Conservation (phyloP, 2,329 filamentous ascomycete species). For the Botryotinia convoluta region DNA sequence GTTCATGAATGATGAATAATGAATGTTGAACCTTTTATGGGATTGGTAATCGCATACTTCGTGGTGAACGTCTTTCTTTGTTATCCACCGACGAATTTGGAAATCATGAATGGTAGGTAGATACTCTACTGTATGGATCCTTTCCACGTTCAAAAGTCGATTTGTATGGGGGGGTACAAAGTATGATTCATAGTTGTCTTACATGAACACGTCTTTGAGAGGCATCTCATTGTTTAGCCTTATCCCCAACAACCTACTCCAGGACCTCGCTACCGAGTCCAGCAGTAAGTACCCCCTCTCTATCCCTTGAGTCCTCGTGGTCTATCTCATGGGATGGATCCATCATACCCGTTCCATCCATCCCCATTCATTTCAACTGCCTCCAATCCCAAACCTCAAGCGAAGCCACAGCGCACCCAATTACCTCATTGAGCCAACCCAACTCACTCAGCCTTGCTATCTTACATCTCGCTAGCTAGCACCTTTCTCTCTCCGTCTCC, state of each 20-base stretch:
- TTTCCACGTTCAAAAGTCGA: background rate
- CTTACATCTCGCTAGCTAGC: background rate
- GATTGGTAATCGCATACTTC: background rate
- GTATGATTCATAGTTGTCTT: background rate
- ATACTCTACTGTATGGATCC: background rate
- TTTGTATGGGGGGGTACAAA: background rate
- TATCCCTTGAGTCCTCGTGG: conserved; percentile 7
- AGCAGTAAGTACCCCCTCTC: background rate
- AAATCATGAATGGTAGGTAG: background rate
- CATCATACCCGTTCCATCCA: background rate
- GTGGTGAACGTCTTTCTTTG: background rate
- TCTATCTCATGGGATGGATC: background rate
- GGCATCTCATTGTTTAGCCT: background rate
- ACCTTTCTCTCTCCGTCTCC: background rate
- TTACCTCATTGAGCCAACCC: background rate
- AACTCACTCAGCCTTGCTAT: background rate
- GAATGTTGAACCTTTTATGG: too few relatives aligned
- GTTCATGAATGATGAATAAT: background rate
- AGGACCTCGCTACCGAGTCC: background rate
- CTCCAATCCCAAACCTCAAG: background rate
- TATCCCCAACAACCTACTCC: background rate
- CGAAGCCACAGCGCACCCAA: conserved; percentile 5
- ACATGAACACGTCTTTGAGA: conserved; percentile 6
- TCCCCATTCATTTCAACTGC: background rate
- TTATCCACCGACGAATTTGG: background rate